phyloP scores from a whole-genome alignment of 2,329 filamentous ascomycete genomes.

The Intubia oerlemansii region DNA sequence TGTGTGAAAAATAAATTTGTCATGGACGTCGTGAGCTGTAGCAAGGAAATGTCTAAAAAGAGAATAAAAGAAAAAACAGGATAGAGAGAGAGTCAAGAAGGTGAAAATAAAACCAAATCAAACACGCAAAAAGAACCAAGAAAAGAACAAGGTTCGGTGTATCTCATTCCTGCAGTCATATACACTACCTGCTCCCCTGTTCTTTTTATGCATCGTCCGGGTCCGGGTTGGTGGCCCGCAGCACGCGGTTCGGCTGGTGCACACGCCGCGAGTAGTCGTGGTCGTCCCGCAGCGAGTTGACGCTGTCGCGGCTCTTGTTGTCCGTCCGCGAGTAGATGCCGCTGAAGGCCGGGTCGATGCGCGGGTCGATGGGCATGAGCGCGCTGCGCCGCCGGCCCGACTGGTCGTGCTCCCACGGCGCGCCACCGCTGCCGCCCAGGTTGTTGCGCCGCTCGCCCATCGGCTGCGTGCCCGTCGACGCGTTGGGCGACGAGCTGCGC shows the following conservation, averaged over 20 bases:
- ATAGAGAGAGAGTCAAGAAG: slow-evolving; percentile 1
- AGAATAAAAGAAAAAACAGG: slow-evolving; percentile 1
- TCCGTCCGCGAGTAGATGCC: slow-evolving; percentile 30
- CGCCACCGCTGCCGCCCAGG: slow-evolving; percentile 2
- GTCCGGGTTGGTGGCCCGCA: slow-evolving; percentile 43
- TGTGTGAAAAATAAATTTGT: too few relatives aligned
- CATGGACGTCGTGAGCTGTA: too few relatives aligned
- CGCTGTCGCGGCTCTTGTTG: slow-evolving; percentile 39
- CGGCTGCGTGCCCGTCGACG: too few relatives aligned
- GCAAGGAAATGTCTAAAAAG: too few relatives aligned
- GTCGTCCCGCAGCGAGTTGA: slow-evolving; percentile 41
- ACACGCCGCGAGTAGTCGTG: slow-evolving; percentile 43
- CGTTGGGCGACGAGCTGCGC: slow-evolving; percentile 28
- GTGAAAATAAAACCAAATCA: too few relatives aligned
- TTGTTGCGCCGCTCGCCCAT: too few relatives aligned
- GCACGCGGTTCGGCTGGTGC: slow-evolving; percentile 26
- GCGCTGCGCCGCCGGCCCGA: slow-evolving; percentile 24
- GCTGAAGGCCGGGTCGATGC: slow-evolving; percentile 38
- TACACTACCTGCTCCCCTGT: too few relatives aligned
- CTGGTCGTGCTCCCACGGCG: slow-evolving; percentile 16
- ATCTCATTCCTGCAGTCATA: too few relatives aligned
- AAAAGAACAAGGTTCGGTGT: too few relatives aligned
- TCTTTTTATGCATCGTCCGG: slow-evolving; percentile 15
- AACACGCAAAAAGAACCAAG: too few relatives aligned
- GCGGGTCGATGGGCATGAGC: slow-evolving; percentile 37